Conservation (phyloP, 352 stramenopile genomes). For the Phytophthora pini region DNA sequence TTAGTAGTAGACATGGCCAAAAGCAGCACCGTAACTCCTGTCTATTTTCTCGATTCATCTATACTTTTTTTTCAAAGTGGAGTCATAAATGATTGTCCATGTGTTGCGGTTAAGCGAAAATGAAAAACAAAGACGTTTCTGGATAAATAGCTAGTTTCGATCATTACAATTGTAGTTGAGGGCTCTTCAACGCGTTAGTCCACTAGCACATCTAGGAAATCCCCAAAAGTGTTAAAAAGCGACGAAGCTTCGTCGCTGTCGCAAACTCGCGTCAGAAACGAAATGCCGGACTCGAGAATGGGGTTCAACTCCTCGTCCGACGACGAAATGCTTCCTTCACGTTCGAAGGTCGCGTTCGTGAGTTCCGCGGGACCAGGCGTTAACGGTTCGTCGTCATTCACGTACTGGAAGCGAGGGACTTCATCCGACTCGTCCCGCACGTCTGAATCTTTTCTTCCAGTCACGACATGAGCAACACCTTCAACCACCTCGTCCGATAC, state of each 20-base stretch:
- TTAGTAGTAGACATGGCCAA: slow-evolving; percentile 40
- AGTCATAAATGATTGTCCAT: slow-evolving; percentile 13
- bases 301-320: slow-evolving; percentile 32
- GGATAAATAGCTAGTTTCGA: slow-evolving; percentile 10
- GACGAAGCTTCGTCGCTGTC: slow-evolving; percentile 67
- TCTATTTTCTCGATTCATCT: slow-evolving; percentile 33
- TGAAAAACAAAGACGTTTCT: too few species aligned
- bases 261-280: slow-evolving; percentile 58
- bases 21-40: slow-evolving; percentile 26
- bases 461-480: slow-evolving; percentile 32
- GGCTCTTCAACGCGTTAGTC: slow-evolving; percentile 47
- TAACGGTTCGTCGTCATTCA: slow-evolving; percentile 28
- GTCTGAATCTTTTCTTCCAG: slow-evolving; percentile 8
- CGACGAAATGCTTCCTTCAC: slow-evolving; percentile 11
- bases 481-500: slow-evolving; percentile 66
- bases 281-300: slow-evolving; percentile 57
- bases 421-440: slow-evolving; percentile 13
- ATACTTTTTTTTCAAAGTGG: slow-evolving; percentile 8
- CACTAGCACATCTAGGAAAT: slow-evolving; percentile 75
- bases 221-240: slow-evolving; percentile 73
- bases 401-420: slow-evolving; percentile 43
- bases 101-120: slow-evolving; percentile 21
- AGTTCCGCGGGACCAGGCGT: slow-evolving; percentile 3
- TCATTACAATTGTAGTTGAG: slow-evolving; percentile 12
- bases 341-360: slow-evolving; percentile 31